A percentile compares a stretch with the other conserved stretches of the same genome.
Conservation (phyloP, 129 eudicot genomes). For the Gnaphalium uliginosum region DNA sequence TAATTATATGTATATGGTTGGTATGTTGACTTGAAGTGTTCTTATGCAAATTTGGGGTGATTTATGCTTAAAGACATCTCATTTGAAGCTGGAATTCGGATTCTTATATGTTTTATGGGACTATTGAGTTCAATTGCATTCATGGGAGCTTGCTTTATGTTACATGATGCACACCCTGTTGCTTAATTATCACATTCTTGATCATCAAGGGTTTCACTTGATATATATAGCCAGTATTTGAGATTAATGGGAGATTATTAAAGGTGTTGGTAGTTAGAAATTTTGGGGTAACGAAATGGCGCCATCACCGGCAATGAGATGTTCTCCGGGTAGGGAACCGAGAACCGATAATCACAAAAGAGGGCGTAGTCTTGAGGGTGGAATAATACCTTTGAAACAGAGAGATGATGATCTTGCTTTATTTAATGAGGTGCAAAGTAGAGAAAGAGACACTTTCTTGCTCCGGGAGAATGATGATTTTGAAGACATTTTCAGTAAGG, state of each 20-base stretch:
- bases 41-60: constrained; percentile 10
- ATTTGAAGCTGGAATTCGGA: constrained; percentile 10
- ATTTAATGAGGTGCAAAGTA: constrained; percentile 15
- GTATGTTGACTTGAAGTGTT: constrained; percentile 17
- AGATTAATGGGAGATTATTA: constrained; percentile 12
- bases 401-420: constrained; percentile 55
- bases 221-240: not conserved
- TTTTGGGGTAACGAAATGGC: constrained; percentile 41
- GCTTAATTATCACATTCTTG: constrained; percentile 1
- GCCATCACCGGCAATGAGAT: constrained; percentile 64
- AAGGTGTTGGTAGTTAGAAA: constrained; percentile 11
- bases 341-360: constrained; percentile 71
- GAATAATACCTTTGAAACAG: constrained; percentile 29
- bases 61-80: constrained; percentile 15
- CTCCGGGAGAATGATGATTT: constrained; percentile 63
- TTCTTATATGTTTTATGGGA: not conserved
- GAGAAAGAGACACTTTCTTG: constrained; percentile 13
- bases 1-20: constrained; percentile 5
- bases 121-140: constrained; percentile 6
- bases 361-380: constrained; percentile 58
- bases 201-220: constrained; percentile 10
- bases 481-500: constrained; percentile 78
- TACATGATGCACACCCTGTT: not conserved
- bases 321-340: constrained; percentile 57
- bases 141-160: constrained; percentile 15